phyloP scores from a whole-genome alignment of 306 rosid species.

The Begonia fuchsioides region DNA sequence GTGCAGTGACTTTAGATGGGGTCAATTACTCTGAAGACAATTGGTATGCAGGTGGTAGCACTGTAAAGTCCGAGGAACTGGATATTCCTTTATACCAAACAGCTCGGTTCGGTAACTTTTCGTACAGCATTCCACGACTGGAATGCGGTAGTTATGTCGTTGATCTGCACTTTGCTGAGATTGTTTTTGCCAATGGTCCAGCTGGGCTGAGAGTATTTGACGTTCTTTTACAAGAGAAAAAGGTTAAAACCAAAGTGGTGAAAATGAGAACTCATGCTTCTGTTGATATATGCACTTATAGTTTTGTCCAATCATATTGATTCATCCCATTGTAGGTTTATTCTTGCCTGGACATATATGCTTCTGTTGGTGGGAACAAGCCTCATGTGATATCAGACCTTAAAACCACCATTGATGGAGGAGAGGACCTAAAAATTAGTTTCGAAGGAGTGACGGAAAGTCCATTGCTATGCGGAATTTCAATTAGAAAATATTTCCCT shows the following conservation, averaged over 20 bases:
- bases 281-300: not conserved
- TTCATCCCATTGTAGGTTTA: slow-evolving; percentile 12
- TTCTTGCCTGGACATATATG: slow-evolving; percentile 18
- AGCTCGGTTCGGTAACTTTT: slow-evolving; percentile 15
- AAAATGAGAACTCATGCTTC: not conserved
- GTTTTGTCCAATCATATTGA: not conserved
- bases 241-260: slow-evolving; percentile 6
- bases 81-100: slow-evolving; percentile 10
- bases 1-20: slow-evolving; percentile 11
- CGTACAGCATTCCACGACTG: slow-evolving; percentile 7
- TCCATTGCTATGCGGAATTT: slow-evolving; percentile 17
- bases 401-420: slow-evolving; percentile 8
- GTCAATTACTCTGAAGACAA: slow-evolving; percentile 10
- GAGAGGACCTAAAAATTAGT: slow-evolving; percentile 8
- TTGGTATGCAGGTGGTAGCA: slow-evolving; percentile 6
- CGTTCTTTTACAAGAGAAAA: slow-evolving; percentile 16
- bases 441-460: slow-evolving; percentile 15
- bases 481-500: slow-evolving; percentile 12
- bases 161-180: slow-evolving; percentile 19
- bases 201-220: slow-evolving; percentile 16
- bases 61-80: slow-evolving; percentile 9
- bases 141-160: slow-evolving; percentile 14
- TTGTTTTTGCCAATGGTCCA: slow-evolving; percentile 16
- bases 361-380: slow-evolving; percentile 17
- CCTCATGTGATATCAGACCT: slow-evolving; percentile 13